phyloP scores from a whole-genome alignment of 805 yeast genomes.

The Suhomyces sp. region DNA sequence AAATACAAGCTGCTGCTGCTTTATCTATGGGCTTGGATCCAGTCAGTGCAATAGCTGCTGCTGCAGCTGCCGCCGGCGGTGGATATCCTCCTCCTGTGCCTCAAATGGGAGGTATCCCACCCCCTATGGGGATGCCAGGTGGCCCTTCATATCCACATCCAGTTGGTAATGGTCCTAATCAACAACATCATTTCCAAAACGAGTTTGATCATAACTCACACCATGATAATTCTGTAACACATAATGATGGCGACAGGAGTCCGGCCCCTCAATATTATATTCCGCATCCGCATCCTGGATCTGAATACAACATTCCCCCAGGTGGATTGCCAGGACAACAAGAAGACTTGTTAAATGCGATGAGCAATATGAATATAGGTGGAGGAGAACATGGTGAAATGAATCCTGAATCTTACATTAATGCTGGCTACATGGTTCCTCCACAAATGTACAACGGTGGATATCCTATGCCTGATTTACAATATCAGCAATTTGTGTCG shows the following conservation, averaged over 20 bases:
- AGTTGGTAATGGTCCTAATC: constrained; percentile 1
- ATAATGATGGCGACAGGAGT: no score
- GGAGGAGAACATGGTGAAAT: constrained; percentile 7
- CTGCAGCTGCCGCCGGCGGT: constrained; percentile 24
- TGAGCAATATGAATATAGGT: constrained; percentile 13
- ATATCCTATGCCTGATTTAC: constrained; percentile 14
- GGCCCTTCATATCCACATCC: constrained; percentile 3
- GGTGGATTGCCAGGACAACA: constrained; percentile 3
- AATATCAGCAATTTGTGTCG: constrained; percentile 16
- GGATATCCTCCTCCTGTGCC: constrained; percentile 10
- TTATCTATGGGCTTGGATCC: constrained; percentile 40
- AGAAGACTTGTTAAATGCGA: constrained; percentile 14
- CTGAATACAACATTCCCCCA: constrained; percentile 2
- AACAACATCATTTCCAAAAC: constrained; percentile 8
- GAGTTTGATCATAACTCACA: constrained; percentile 5
- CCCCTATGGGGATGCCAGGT: constrained; percentile 10
- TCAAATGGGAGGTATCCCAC: constrained; percentile 3
- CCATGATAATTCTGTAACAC: neutral
- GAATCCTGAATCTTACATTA: constrained; percentile 7
- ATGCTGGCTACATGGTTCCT: constrained; percentile 14
- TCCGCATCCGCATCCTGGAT: constrained; percentile 5
- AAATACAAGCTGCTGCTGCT: constrained; percentile 38
- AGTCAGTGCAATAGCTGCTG: constrained; percentile 29
- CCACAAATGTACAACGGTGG: constrained; percentile 15
- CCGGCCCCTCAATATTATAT: constrained; percentile 5